Base-by-base conservation (phyloP, 176 grass and related monocot genomes). In the Tillandsia leiboldiana region DNA sequence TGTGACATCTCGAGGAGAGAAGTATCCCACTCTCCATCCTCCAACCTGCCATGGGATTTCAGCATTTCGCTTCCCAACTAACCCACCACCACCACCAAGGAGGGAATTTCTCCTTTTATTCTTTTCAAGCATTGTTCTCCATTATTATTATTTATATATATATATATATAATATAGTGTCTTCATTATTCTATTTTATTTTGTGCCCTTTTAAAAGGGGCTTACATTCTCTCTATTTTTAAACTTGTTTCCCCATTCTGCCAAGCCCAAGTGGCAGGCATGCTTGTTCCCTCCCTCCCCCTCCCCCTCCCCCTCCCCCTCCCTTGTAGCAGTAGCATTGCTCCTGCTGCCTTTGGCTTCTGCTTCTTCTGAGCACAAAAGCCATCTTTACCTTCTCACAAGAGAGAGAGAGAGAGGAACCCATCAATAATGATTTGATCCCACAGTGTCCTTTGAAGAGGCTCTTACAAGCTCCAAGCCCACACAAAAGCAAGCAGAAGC, bases 351-450 rank as follows among this genome's bases (percentile, higher is more conserved):
- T 5, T 10, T 67, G 65, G 65, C 33, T n/a, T 9, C 33, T 49
- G 33, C 65, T 67, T 67, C 28, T 67, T 67, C 65, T 20, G 65
- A 67, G 27, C 65, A 49, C 65, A 49, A 48, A 20, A 67, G 29
- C 17, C 42, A 42, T 42, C 33, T 42, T 15, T 17, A 67, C 33
- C 65, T 48, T 48, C 17, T 67, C 33, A 48, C 29, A 67, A 48
- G 65, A 48, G 65, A 67, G 33, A 42, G 33, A 42, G 33, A 48
- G 2, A 65, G 26, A 42, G 26, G 0, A 42, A 67, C 13, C 15
- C 1, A 12, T 29, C 15, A 0, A 49, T 49, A 49, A 49, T 67
- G 65, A 67, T 22, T 49, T 66, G 64, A 66, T 27, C 64, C 7
- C 10, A 66, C 26, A 33, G 28, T 8, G 12, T 66, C 26, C 64